These are phyloP conservation scores for Colletotrichum shisoi DNA, from an alignment of 2,329 filamentous ascomycete genomes.

Conservation along the genomic window DNA sequence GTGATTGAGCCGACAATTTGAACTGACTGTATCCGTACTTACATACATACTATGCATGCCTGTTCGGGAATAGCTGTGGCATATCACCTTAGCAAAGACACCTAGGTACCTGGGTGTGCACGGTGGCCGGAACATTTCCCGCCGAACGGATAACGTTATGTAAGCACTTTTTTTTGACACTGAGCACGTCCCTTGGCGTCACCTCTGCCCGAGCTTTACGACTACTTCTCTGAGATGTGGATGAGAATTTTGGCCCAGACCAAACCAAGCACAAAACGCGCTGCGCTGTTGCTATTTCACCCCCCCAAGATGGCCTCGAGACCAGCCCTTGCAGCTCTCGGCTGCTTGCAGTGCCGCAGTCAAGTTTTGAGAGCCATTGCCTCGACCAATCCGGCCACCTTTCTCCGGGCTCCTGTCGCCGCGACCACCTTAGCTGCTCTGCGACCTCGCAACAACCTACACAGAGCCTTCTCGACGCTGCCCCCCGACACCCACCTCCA, in stretches of 20 bases:
- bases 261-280: neutral
- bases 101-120: neutral
- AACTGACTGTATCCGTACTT: too few relatives aligned
- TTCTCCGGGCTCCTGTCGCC: constrained; percentile 21
- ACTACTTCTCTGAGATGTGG: too few relatives aligned
- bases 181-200: neutral
- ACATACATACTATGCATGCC: too few relatives aligned
- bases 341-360: constrained; percentile 45
- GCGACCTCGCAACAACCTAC: constrained; percentile 39
- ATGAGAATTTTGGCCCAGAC: constrained; percentile 4
- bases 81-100: too few relatives aligned
- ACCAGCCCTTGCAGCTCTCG: constrained; percentile 40
- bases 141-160: neutral
- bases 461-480: constrained; percentile 42
- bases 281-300: neutral
- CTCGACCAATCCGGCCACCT: constrained; percentile 22
- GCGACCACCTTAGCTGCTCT: neutral
- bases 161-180: neutral
- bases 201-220: neutral
- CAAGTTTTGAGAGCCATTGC: constrained; percentile 43
- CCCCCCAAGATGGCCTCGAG: constrained; percentile 41
- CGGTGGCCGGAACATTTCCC: neutral
- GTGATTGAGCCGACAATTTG: too few relatives aligned
- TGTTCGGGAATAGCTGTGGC: too few relatives aligned
- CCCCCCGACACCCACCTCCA: constrained; percentile 26